Base-by-base conservation (phyloP, 2,329 filamentous ascomycete species). In the Paracoccidioides lutzii region DNA sequence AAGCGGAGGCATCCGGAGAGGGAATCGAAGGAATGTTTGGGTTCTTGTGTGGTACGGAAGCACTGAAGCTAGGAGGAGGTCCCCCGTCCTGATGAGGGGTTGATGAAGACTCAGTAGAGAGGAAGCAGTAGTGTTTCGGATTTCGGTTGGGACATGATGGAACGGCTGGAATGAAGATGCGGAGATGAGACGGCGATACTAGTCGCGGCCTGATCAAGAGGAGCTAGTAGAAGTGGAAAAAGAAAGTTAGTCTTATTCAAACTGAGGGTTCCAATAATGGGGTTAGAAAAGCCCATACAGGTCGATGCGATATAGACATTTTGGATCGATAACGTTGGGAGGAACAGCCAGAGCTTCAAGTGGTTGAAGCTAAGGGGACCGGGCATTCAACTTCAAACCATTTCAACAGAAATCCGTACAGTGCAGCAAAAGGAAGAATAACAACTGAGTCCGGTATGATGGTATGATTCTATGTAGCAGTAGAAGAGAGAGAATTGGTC, bases 21-120 rank as follows among this genome's bases (percentile, higher is more conserved):
- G 40, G 59, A 33, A 57, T 58, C 5, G 62, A 64, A 38, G 58
- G 45, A 7, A 53, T 48, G 38, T 35, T 55, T 15, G 43, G 9
- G 30, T 53, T 53, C n/a, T 61, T 60, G 60, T 59, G 60, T 50
- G 60, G 22, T 22, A 22, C 59, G 55, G 61, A 41, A 33, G 53
- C 22, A 37, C 59, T 62, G 44, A 56, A 59, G 28, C 58, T 53
- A n/a, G 60, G 59, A 22, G 59, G 50, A 10, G 59, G 57, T 14
- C 52, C 44, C 9, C 43, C 56, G 58, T 60, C 54, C 40, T 41
- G 41, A 30, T 48, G 48, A 12, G 59, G 53, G 53, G 52, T 63
- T 37, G 61, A 56, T 50, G 59, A 60, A 35, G 62, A 60, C 52
- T 67, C 62, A n/a, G 59, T 64, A n/a, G 70, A 67, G 52, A 71